Evolutionary conservation across 345 rosid genomes (phyloP).

Genomic region (Eutrema yunnanense): DNA sequence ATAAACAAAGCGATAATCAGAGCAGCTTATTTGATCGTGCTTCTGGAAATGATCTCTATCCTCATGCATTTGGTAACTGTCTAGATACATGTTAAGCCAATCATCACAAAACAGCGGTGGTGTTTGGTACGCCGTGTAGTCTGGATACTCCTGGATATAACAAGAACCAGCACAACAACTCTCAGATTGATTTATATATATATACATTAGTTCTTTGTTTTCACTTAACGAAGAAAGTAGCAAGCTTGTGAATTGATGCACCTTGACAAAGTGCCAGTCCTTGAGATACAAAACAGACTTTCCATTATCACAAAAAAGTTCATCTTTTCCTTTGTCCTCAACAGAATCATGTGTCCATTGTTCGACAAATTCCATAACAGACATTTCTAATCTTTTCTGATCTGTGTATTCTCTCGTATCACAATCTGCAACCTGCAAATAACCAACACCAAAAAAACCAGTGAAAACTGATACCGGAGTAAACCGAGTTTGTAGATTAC

Average conservation of each 20-base stretch:
- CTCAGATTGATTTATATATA: background rate
- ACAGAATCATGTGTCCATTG: conserved; percentile 38
- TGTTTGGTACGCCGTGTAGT: conserved; percentile 64
- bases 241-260: conserved; percentile 22
- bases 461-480: background rate
- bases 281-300: conserved; percentile 62
- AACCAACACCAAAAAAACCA: background rate
- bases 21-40: conserved; percentile 62
- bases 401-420: conserved; percentile 68
- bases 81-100: conserved; percentile 87
- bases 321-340: background rate
- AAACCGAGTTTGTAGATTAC: conserved; percentile 21
- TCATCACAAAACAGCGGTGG: conserved; percentile 66
- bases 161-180: conserved; percentile 5
- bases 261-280: conserved; percentile 98
- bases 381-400: conserved; percentile 83
- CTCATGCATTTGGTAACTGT: conserved; percentile 60
- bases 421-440: conserved; percentile 74
- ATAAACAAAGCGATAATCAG: conserved; percentile 94
- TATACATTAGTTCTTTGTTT: background rate
- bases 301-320: background rate
- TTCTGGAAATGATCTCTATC: conserved; percentile 43
- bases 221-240: background rate
- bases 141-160: conserved; percentile 76
- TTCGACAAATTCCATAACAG: conserved; percentile 56